Conservation (phyloP, 169 alveolate species). For the Plasmodium berghei region DNA sequence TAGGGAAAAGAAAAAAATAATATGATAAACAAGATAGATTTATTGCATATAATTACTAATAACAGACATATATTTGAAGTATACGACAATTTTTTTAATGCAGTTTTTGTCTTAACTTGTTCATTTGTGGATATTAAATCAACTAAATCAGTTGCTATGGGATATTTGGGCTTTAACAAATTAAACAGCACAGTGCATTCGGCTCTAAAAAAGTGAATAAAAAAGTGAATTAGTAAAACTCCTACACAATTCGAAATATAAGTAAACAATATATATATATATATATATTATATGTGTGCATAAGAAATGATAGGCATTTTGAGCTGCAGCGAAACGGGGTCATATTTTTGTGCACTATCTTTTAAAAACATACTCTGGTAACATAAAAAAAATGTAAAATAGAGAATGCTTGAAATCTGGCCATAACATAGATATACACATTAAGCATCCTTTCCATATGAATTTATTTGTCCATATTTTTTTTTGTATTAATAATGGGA, state of each 20-base stretch:
- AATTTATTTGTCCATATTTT: slow-evolving; percentile 75
- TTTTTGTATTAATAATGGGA: slow-evolving; percentile 71
- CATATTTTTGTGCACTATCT: not conserved
- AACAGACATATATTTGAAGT: not conserved
- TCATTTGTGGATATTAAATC: slow-evolving; percentile 69
- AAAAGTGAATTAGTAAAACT: slow-evolving; percentile 10
- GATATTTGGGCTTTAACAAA: slow-evolving; percentile 55
- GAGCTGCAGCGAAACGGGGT: no score
- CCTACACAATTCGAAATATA: not conserved
- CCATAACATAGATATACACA: slow-evolving; percentile 77
- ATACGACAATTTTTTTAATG: no score
- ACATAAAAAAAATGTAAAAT: slow-evolving; percentile 71
- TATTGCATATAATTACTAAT: not conserved
- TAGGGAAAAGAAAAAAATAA: slow-evolving; percentile 2
- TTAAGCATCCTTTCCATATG: slow-evolving; percentile 72
- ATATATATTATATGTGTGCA: not conserved
- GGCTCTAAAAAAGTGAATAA: slow-evolving; percentile 49
- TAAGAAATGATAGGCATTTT: no score
- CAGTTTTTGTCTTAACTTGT: slow-evolving; percentile 8
- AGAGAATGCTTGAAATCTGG: slow-evolving; percentile 73
- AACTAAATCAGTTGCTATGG: slow-evolving; percentile 48
- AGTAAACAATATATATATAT: not conserved
- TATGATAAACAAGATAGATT: not conserved
- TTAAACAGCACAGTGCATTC: slow-evolving; percentile 55
- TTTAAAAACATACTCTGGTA: slow-evolving; percentile 57